Base-by-base conservation (phyloP, 2,329 filamentous ascomycete genomes). In the Nigrospora oryzae region DNA sequence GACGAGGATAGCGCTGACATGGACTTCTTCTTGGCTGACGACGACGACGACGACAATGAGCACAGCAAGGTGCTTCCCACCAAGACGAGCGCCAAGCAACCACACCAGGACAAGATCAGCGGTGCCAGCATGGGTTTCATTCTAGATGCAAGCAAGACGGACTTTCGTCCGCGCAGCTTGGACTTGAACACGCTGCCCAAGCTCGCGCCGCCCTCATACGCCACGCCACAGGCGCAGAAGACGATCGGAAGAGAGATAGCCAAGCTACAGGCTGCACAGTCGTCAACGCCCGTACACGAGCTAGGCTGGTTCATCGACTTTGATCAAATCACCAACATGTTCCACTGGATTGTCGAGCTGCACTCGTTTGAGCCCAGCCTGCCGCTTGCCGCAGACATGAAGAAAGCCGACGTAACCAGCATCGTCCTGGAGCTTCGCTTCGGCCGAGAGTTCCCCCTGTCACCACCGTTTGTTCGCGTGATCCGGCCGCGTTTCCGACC, bases 261-360 rank as follows among this genome's bases (percentile, higher is more conserved):
- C 44, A 70, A 72, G 10, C 67, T 90, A 1, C 65, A 86, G 32
- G 76, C 77, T 46, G 63, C 81, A 1, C 89, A 95, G 58, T 62
- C 75, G 1, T 67, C 60, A 11, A 79, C 74, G 1, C 74, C 79
- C 1, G 60, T 78, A 2, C 74, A 83, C 47, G 77, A 84, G 47
- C 73, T 94, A 0, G 90, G 90, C 14, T 95, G 89, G 89, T 89
- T 88, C 57, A 81, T 95, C 45, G 77, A 94, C 56, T 71, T 74
- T 40, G 65, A 69, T 6, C 75, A 78, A 41, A 69, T 90, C 34
- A 75, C 68, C 17, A 94, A 90, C 56, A 73, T 89, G 49, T 95
- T 93, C 56, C 89, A 94, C 56, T 95, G 89, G 89, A 89, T 95
- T 47, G 81, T 94, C 6, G 86, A 95, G 61, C 69, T 96, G 1